These are phyloP conservation scores for Naganishia liquefaciens DNA, from an alignment of 1,284 basidiomycete genomes.

Conservation along the genomic window DNA sequence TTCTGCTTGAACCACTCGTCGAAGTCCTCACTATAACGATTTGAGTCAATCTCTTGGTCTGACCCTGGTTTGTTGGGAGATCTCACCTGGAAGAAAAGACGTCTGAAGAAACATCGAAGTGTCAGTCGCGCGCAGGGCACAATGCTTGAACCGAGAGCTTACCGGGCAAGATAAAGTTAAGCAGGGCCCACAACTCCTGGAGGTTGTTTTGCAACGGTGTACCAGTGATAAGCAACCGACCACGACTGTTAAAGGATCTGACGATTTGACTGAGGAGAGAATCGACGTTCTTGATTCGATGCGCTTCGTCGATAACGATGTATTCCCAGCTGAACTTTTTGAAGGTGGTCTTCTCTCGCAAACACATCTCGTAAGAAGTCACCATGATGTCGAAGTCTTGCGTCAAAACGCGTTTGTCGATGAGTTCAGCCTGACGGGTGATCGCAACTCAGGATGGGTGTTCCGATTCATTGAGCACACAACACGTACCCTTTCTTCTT, in stretches of 20 bases:
- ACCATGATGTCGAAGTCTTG: conserved; percentile 94
- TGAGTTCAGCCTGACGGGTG: conserved; percentile 63
- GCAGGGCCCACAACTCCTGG: conserved; percentile 92
- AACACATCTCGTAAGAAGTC: conserved; percentile 96
- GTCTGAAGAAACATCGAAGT: conserved; percentile 44
- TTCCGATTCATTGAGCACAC: not conserved
- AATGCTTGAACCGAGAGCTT: conserved; percentile 27
- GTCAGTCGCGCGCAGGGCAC: conserved; percentile 57
- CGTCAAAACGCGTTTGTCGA: conserved; percentile 74
- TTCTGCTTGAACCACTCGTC: conserved; percentile 78
- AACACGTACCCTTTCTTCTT: conserved; percentile 74
- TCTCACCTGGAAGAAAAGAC: conserved; percentile 53
- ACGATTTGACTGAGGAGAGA: conserved; percentile 96
- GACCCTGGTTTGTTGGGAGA: not conserved
- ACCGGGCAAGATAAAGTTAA: conserved; percentile 85
- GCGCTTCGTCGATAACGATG: conserved; percentile 98
- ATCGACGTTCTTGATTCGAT: conserved; percentile 99
- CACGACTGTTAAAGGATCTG: conserved; percentile 82
- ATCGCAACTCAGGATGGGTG: too few relatives aligned
- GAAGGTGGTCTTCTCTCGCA: conserved; percentile 87
- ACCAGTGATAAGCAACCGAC: conserved; percentile 90
- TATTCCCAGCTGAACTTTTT: conserved; percentile 98
- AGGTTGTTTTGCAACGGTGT: conserved; percentile 97
- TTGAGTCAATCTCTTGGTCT: not conserved
- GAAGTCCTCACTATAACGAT: conserved; percentile 70